phyloP scores from a whole-genome alignment of 768 basidiomycete genomes.

The Kwoniella newhampshirensis region DNA sequence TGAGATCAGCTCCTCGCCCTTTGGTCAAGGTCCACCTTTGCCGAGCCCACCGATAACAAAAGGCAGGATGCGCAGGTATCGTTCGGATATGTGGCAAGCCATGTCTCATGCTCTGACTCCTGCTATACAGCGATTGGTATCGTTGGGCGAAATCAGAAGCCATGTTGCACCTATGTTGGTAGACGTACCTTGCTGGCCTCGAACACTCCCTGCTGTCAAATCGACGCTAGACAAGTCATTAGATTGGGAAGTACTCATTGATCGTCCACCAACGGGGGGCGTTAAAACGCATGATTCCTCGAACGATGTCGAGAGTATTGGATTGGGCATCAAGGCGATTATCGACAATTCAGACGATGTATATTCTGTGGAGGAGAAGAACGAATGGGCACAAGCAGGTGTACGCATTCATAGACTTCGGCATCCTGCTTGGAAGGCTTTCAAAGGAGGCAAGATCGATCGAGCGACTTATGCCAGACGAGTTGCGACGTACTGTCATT shows the following conservation, averaged over 20 bases:
- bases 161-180: slow-evolving; percentile 27
- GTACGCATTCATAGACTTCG: slow-evolving; percentile 23
- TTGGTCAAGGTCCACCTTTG: slow-evolving; percentile 1
- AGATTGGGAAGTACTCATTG: slow-evolving; percentile 25
- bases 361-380: slow-evolving; percentile 15
- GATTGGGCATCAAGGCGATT: too few relatives aligned
- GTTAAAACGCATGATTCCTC: too few relatives aligned
- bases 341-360: too few relatives aligned
- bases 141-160: slow-evolving; percentile 28
- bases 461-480: slow-evolving; percentile 25
- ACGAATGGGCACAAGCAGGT: slow-evolving; percentile 27
- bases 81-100: slow-evolving; percentile 30
- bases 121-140: slow-evolving; percentile 30
- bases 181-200: slow-evolving; percentile 31
- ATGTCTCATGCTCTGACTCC: slow-evolving; percentile 27
- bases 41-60: slow-evolving; percentile 17
- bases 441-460: slow-evolving; percentile 25
- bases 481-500: slow-evolving; percentile 22
- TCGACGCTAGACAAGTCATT: slow-evolving; percentile 5
- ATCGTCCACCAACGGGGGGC: not conserved
- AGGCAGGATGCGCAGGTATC: slow-evolving; percentile 5
- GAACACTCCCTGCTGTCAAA: slow-evolving; percentile 15
- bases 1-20: slow-evolving; percentile 10
- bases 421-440: slow-evolving; percentile 36
- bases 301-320: too few relatives aligned